Conservation (phyloP, 306 rosid genomes). For the Vicia faba region DNA sequence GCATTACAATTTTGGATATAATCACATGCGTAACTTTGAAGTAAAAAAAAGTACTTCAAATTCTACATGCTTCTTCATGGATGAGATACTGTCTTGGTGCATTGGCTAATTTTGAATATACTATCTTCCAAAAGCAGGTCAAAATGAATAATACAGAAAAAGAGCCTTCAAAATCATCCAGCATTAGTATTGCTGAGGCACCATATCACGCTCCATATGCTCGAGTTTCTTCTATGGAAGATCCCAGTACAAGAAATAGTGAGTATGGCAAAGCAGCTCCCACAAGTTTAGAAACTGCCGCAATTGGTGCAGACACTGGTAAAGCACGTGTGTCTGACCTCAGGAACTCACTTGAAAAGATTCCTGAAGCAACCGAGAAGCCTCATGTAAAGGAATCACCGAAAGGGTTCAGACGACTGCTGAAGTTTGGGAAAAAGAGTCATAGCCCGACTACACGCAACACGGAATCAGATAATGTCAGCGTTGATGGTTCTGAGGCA, state of each 20-base stretch:
- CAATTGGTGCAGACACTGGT: slow-evolving; percentile 50
- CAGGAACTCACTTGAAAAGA: slow-evolving; percentile 71
- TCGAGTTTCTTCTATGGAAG: slow-evolving; percentile 80
- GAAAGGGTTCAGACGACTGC: slow-evolving; percentile 71
- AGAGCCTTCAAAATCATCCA: slow-evolving; percentile 54
- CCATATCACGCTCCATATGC: slow-evolving; percentile 70
- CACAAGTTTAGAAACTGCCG: slow-evolving; percentile 47
- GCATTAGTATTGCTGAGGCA: slow-evolving; percentile 41
- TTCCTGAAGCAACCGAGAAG: slow-evolving; percentile 83
- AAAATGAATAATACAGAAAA: slow-evolving; percentile 41
- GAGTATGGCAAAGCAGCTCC: slow-evolving; percentile 69
- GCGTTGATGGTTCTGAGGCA: slow-evolving; percentile 59
- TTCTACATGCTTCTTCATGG: slow-evolving; percentile 4
- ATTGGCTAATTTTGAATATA: slow-evolving; percentile 29
- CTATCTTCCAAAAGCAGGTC: slow-evolving; percentile 50
- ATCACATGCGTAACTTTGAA: no score
- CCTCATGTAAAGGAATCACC: slow-evolving; percentile 74
- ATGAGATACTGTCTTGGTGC: slow-evolving; percentile 18
- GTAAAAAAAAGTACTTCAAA: no score
- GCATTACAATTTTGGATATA: background rate
- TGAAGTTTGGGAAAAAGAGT: slow-evolving; percentile 91
- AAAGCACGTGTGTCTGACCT: slow-evolving; percentile 59
- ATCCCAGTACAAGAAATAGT: slow-evolving; percentile 69
- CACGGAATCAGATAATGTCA: slow-evolving; percentile 61
- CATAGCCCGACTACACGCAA: slow-evolving; percentile 55